These are phyloP conservation scores for Alternaria atra DNA, from an alignment of 2,329 filamentous ascomycete genomes.

Conservation along the genomic window DNA sequence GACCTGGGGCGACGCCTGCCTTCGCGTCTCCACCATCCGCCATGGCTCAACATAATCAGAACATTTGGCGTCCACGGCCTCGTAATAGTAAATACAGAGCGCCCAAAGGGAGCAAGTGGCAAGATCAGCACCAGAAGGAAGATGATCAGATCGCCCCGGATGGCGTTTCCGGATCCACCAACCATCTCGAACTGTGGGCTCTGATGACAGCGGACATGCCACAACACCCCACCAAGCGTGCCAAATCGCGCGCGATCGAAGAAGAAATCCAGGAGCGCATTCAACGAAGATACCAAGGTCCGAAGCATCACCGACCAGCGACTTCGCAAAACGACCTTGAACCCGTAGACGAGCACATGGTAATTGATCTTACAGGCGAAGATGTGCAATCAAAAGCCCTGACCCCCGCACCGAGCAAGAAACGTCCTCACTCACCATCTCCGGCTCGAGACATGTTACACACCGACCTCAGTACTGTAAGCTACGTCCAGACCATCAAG, in stretches of 20 bases:
- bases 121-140: conserved; percentile 8
- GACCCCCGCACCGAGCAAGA: neutral
- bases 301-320: neutral
- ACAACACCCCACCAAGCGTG: neutral
- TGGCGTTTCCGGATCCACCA: conserved; percentile 7
- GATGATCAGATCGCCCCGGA: conserved; percentile 21
- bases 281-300: conserved; percentile 10
- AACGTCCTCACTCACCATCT: conserved; percentile 7
- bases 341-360: neutral
- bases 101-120: neutral
- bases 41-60: conserved; percentile 4
- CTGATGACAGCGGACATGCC: conserved; percentile 15
- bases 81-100: neutral
- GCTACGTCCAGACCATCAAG: conserved; percentile 5
- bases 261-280: conserved; percentile 11
- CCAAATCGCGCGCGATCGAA: conserved; percentile 11
- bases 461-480: neutral
- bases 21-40: neutral
- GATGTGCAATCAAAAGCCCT: neutral
- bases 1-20: neutral
- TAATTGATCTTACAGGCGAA: conserved; percentile 2
- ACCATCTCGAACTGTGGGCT: conserved; percentile 21
- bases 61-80: neutral
- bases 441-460: neutral
- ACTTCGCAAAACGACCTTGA: neutral